Base-by-base conservation (phyloP, 1,284 basidiomycete species). In the Calocybe gambosa region DNA sequence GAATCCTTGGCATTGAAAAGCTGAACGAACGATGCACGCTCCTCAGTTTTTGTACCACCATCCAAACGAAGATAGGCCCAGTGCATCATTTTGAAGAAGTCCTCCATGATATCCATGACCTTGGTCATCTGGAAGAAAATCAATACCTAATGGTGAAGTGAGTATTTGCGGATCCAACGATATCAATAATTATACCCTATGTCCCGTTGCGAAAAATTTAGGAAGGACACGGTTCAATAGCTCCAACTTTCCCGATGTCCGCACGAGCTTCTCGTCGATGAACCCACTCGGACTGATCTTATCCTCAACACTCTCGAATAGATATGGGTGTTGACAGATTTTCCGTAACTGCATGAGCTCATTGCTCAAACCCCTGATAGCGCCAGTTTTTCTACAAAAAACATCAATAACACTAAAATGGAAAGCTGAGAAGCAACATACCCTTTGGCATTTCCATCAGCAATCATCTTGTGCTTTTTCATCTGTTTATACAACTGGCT, bases 71-170 rank as follows among this genome's bases (percentile, higher is more conserved):
- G 83, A 66, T 94, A 90, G 62, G 91, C 88, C 78, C 85, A 93
- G 15, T 81, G 80, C 71, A 89, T 85, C 75, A 87, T 89, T 62
- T 90, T 89, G 63, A 98, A 73, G 64, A 97, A 99, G 64, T 99
- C 96, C 62, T 96, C 93, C 81, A 99, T 95, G 64, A 99, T 97
- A 57, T 97, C 93, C 95, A 99, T 98, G 63, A 98, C 93, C 59
- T 93, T 83, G 6, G 95, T 98, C 95, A 98, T 98, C 69, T 99
- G 95, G 85, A 98, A 98, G 82, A 98, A 98, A 63, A 99, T 97
- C 51, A 99, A 82, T 23, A 97, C 94, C 85, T 89, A n/a, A 34
- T 15, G 19, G 3, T 1, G 21, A 20, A 16, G 45, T 45, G 3
- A 33, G 6, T 23, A 41, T 23, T 18, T 25, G 36, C 25, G 13